A percentile compares a stretch with the other conserved stretches of the same genome.
phyloP scores from a whole-genome alignment of 1,284 basidiomycete species.

The Schizopora paradoxa region DNA sequence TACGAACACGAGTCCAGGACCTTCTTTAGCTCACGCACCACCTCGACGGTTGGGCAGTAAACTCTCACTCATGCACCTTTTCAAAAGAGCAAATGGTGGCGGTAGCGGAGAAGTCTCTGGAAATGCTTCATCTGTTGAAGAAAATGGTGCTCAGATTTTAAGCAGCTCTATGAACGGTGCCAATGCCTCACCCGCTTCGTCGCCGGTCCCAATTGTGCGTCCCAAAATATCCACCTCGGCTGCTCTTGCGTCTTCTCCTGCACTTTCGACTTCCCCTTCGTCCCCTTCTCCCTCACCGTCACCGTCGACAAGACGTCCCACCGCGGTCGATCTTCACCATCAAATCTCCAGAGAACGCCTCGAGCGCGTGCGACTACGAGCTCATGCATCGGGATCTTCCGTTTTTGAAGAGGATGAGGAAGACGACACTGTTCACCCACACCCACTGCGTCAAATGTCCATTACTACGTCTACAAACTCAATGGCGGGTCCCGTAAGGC shows the following conservation, averaged over 20 bases:
- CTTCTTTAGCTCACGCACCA: too few relatives aligned
- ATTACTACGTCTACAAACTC: too few relatives aligned
- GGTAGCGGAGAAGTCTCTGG: background rate
- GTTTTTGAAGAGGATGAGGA: conserved; percentile 5
- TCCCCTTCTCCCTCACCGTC: background rate
- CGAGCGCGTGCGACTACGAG: background rate
- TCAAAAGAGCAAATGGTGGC: conserved; percentile 1
- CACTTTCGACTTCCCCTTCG: conserved; percentile 7
- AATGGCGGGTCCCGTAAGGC: conserved; percentile 2
- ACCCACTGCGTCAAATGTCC: too few relatives aligned
- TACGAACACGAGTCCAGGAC: background rate
- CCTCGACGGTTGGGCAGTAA: conserved; percentile 15
- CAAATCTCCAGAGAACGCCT: conserved; percentile 9
- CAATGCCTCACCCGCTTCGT: conserved; percentile 4
- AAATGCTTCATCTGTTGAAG: background rate
- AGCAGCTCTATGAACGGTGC: background rate
- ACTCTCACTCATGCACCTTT: conserved; percentile 14
- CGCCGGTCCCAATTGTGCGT: conserved; percentile 4
- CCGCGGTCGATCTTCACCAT: conserved; percentile 15
- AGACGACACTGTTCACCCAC: background rate
- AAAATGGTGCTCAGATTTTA: too few relatives aligned
- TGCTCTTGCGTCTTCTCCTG: conserved; percentile 8
- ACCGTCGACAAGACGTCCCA: too few relatives aligned
- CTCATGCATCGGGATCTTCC: background rate
- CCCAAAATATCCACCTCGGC: conserved; percentile 1